Base-by-base conservation (phyloP, 306 rosid genomes). In the Acacia melanoxylon region DNA sequence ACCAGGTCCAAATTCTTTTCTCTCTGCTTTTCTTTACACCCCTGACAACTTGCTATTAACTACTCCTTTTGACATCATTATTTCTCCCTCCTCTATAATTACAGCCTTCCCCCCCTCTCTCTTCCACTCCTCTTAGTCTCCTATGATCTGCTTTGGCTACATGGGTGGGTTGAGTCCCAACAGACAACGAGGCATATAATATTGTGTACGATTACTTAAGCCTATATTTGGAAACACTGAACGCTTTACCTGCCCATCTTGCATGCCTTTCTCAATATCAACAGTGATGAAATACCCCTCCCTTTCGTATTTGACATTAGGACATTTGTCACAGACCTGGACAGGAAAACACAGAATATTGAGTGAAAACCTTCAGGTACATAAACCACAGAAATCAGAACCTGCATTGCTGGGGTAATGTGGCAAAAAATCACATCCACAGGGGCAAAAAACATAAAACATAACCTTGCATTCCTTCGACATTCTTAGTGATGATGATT, bases 251-350 rank as follows among this genome's bases (percentile, higher is more conserved):
- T 95, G 93, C 51, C 99, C 99, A 87, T 95, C 98, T 87, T 90
- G 96, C 99, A 95, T 93, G 88, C 99, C 99, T 84, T 95, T 95
- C 90, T 95, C 99, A 48, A 95, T 93, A 84, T 95, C 99, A 81
- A 95, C 98, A 41, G 97, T 93, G 63, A 93, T 70, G 51, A 89
- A 92, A 86, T 93, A 93, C 54, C 99, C 99, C 89, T 95, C 99
- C 84, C 99, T 82, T 83, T 82, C 98, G 59, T 77, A 95, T 89
- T 95, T 93, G 81, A 93, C 98, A 87, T 95, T 95, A 84, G 91
- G 87, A 83, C 99, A 95, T 80, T 95, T 91, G 72, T 95, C 99
- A 68, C 99, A 95, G 83, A 95, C 99, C 99, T 95, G 90, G 78
- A 85, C 68, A 83, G 17, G 69, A 52, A 83, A 54, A 78, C 40